Conservation (phyloP, 805 yeast species). For the Clavispora carvajalis region DNA sequence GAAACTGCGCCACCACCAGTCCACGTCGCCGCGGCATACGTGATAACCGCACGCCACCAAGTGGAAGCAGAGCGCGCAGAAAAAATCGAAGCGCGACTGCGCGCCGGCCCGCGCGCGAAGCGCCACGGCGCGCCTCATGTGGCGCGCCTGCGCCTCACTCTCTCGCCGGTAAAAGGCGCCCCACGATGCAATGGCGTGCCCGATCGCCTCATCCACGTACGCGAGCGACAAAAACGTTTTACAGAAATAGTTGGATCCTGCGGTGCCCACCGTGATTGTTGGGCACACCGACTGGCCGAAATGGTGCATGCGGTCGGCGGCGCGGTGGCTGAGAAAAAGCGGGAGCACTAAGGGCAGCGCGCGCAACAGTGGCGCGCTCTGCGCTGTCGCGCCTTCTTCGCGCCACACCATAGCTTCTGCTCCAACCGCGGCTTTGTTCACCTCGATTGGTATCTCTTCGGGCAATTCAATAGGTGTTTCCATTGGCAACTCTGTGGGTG, state of each 20-base stretch:
- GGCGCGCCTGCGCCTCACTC: background rate
- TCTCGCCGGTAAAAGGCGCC: slow-evolving; percentile 36
- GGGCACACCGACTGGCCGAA: slow-evolving; percentile 19
- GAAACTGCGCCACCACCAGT: slow-evolving; percentile 34
- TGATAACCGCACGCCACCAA: slow-evolving; percentile 18
- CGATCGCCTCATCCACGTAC: slow-evolving; percentile 40
- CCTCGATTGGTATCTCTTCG: too few relatives aligned
- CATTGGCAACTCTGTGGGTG: too few relatives aligned
- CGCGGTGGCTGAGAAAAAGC: background rate
- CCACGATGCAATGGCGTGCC: slow-evolving; percentile 57
- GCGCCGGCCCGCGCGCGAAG: slow-evolving; percentile 2
- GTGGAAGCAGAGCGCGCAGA: slow-evolving; percentile 16
- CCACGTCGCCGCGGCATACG: slow-evolving; percentile 23
- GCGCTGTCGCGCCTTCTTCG: too few relatives aligned
- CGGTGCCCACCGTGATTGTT: slow-evolving; percentile 16
- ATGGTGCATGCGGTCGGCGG: slow-evolving; percentile 8
- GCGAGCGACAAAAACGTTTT: slow-evolving; percentile 53
- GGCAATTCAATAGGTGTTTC: too few relatives aligned
- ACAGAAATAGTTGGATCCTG: slow-evolving; percentile 41
- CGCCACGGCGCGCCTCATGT: slow-evolving; percentile 12
- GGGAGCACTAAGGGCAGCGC: background rate
- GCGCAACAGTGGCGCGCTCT: background rate
- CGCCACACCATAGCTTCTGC: too few relatives aligned
- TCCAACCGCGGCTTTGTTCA: too few relatives aligned
- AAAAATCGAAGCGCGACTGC: background rate